Conservation (phyloP, 805 yeast species). For the Candida montana region DNA sequence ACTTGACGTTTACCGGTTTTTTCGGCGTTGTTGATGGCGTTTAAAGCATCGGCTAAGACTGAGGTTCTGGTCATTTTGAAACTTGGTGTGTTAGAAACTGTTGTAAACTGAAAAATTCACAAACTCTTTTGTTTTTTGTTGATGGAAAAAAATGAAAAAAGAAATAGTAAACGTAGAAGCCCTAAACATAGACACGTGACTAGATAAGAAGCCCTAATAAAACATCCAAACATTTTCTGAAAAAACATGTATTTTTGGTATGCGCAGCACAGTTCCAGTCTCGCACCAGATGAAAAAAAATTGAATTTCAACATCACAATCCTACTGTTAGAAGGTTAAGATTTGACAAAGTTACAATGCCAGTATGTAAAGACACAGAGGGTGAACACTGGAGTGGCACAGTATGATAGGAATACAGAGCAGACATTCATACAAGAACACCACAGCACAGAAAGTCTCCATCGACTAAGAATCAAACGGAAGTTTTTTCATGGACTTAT, state of each 20-base stretch:
- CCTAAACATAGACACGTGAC: constrained; percentile 11
- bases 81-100: not conserved
- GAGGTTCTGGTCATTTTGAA: constrained; percentile 90
- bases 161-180: not conserved
- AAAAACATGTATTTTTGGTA: not conserved
- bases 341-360: constrained; percentile 33
- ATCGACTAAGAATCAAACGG: not conserved
- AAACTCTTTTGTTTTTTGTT: constrained; percentile 1
- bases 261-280: not conserved
- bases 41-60: constrained; percentile 97
- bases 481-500: not conserved
- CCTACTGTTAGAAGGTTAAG: constrained; percentile 6
- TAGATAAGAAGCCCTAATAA: not conserved
- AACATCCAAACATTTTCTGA: constrained; percentile 6
- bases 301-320: constrained; percentile 26
- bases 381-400: not conserved
- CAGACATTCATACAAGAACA: no score
- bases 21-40: constrained; percentile 98
- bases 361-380: constrained; percentile 30
- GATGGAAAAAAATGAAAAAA: not conserved
- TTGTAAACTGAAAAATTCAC: constrained; percentile 14
- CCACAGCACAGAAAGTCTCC: not conserved
- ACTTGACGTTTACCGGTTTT: constrained; percentile 99
- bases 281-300: constrained; percentile 13
- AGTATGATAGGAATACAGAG: not conserved